Evolutionary conservation across 495 filamentous ascomycete species (phyloP).

Genomic region (Neurospora sp.): DNA sequence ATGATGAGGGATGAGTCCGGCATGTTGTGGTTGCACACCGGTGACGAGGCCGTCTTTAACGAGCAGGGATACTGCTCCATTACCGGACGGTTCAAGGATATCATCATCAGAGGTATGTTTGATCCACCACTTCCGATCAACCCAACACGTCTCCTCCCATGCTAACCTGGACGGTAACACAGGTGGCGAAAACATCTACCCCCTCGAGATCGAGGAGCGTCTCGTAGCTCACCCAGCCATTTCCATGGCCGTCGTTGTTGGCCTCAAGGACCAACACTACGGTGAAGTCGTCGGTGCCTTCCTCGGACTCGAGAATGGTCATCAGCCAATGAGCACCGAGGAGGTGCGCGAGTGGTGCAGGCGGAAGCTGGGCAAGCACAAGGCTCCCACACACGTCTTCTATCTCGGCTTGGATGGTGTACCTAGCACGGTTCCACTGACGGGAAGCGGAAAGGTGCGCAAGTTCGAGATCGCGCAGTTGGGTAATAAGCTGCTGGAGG

Average conservation of each 20-base stretch:
- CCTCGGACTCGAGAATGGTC: constrained; percentile 27
- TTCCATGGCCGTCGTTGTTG: constrained; percentile 49
- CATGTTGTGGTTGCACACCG: constrained; percentile 55
- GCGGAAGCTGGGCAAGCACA: constrained; percentile 52
- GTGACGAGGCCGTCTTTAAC: constrained; percentile 60
- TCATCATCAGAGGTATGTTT: constrained; percentile 46
- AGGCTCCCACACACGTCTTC: constrained; percentile 56
- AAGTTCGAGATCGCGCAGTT: constrained; percentile 55
- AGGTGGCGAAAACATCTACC: constrained; percentile 56
- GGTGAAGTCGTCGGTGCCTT: constrained; percentile 61
- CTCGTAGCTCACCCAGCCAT: constrained; percentile 48
- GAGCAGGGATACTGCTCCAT: constrained; percentile 54
- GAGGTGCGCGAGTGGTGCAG: constrained; percentile 51
- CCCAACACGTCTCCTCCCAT: background rate
- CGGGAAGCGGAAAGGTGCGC: constrained; percentile 62
- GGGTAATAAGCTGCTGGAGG: constrained; percentile 39
- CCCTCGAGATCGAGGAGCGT: constrained; percentile 63
- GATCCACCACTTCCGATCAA: background rate
- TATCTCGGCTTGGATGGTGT: constrained; percentile 54
- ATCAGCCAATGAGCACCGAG: constrained; percentile 30
- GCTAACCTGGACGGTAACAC: background rate
- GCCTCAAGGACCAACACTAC: constrained; percentile 50
- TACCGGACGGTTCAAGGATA: constrained; percentile 55
- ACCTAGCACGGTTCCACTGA: constrained; percentile 47
- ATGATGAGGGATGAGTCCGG: constrained; percentile 49